A percentile compares a stretch with the other conserved stretches of the same genome.
These are phyloP conservation scores for Aspergillus phoenicis DNA, from an alignment of 2,329 filamentous ascomycete species.

Conservation along the genomic window DNA sequence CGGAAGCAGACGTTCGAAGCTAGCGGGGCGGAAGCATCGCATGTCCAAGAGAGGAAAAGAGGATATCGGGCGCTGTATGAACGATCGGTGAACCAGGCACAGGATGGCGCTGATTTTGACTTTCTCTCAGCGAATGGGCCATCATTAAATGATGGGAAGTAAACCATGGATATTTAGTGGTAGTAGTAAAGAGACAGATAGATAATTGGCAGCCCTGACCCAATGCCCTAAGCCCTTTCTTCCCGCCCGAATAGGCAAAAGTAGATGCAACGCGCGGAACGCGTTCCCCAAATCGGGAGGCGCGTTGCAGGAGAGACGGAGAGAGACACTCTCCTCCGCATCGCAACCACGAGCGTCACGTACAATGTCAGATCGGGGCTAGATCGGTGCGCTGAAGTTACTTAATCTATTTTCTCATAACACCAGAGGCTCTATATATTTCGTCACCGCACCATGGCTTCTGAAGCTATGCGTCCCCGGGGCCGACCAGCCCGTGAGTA, in stretches of 20 bases:
- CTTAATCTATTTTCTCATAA: conserved; percentile 5
- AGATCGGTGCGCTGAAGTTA: background rate
- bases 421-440: background rate
- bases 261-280: conserved; percentile 23
- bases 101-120: conserved; percentile 46
- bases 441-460: conserved; percentile 34
- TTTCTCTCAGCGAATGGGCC: conserved; percentile 35
- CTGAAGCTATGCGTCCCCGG: conserved; percentile 40
- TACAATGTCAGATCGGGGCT: background rate
- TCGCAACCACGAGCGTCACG: background rate
- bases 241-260: conserved; percentile 29
- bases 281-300: conserved; percentile 24
- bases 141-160: background rate
- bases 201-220: conserved; percentile 23
- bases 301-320: conserved; percentile 12
- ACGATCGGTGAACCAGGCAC: conserved; percentile 46
- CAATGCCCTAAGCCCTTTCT: conserved; percentile 38
- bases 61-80: conserved; percentile 48
- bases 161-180: background rate
- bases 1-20: conserved; percentile 1
- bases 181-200: background rate
- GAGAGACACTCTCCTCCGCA: conserved; percentile 7
- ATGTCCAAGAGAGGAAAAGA: conserved; percentile 29
- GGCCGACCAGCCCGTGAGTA: conserved; percentile 53
- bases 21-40: conserved; percentile 9